phyloP scores from a whole-genome alignment of 2,329 filamentous ascomycete genomes.

The Ilyonectria destructans region DNA sequence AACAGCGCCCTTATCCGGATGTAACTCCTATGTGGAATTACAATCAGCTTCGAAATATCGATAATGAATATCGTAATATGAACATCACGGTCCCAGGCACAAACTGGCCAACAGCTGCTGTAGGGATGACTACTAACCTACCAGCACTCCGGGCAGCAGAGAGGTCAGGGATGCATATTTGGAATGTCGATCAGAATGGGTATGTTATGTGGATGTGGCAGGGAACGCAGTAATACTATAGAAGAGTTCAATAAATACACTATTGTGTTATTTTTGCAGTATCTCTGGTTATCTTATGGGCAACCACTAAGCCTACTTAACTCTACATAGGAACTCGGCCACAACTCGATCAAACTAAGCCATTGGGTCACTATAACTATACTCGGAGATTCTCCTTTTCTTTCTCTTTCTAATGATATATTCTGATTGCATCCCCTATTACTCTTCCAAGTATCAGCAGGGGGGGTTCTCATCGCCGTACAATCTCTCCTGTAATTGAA shows the following conservation, averaged over 20 bases:
- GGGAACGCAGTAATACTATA: constrained; percentile 5
- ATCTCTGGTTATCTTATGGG: not conserved
- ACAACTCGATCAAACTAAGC: constrained; percentile 10
- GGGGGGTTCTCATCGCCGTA: constrained; percentile 7
- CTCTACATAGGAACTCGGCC: not conserved
- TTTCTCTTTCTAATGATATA: constrained; percentile 4
- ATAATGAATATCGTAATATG: too few relatives aligned
- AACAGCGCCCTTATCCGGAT: too few relatives aligned
- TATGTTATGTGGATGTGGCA: constrained; percentile 10
- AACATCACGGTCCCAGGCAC: too few relatives aligned
- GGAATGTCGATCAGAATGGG: constrained; percentile 12
- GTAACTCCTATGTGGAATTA: too few relatives aligned
- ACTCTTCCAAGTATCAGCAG: not conserved
- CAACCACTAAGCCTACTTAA: not conserved
- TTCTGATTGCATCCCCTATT: not conserved
- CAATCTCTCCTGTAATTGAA: constrained; percentile 1
- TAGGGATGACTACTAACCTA: too few relatives aligned
- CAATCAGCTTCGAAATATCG: too few relatives aligned
- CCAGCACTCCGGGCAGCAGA: too few relatives aligned
- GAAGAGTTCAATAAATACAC: too few relatives aligned
- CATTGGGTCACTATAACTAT: constrained; percentile 4
- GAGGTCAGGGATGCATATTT: too few relatives aligned
- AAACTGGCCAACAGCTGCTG: too few relatives aligned
- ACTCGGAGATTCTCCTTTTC: constrained; percentile 13
- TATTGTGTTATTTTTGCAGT: not conserved